Evolutionary conservation across 257 asterid genomes (phyloP), one percentile per base, ranked within the genome.

Genomic region (Plantago elongata): DNA sequence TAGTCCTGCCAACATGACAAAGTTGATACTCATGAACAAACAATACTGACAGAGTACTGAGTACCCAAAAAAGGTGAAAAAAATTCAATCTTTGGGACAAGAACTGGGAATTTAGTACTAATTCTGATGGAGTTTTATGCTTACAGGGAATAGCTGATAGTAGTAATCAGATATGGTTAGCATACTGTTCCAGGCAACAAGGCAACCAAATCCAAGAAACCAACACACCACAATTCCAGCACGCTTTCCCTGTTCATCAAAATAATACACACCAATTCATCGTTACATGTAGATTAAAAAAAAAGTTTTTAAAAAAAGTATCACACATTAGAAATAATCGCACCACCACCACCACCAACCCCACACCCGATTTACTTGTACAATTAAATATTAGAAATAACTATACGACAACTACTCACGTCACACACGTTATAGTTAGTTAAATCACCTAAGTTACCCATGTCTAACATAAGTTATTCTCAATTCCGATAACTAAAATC

Each of bases 151-250:
- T 61, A 90, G 12, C 4, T 59, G 60, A 51, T 84, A 87, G 66
- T 85, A 85, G 68, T 90, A 90, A 73, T 90, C 97, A 37, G 74
- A 67, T 37, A 90, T 88, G 7, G 95, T 90, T 1, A 80, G 63
- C 95, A 90, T 83, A 58, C 95, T 88, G 34, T 82, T 83, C 98
- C 96, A 88, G 17, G 98, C 72, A 13, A 90, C 73, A 12, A 88
- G 94, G 16, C 95, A 75, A 18, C 96, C 98, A 50, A 90, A 64
- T 30, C 97, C 97, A 57, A 90, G 90, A 80, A 90, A 80, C 82
- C 83, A 85, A 60, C 93, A 85, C 3, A 83, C 90, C 1, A 80
- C 48, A 45, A 72, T 73, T 63, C 89, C 97, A 62, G 11, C 49
- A 43, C 6, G 30, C 59, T 77, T 90, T 9, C 97, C 95, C 97